A percentile compares a stretch with the other conserved stretches of the same genome.
phyloP scores from a whole-genome alignment of 768 basidiomycete species.

The Trichaptum fuscoviolaceum region DNA sequence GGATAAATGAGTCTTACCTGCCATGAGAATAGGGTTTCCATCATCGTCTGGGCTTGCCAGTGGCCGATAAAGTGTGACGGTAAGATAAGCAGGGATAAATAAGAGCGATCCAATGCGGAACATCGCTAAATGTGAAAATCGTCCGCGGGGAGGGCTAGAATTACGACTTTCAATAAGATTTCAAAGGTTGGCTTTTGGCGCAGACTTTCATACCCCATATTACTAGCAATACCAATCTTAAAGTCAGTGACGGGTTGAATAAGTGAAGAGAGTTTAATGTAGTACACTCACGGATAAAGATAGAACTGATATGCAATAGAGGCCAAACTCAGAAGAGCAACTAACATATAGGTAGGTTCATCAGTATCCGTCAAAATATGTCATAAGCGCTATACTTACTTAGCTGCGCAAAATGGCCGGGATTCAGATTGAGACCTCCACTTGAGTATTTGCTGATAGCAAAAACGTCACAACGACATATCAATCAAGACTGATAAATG shows the following conservation, averaged over 20 bases:
- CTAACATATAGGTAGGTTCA: slow-evolving; percentile 32
- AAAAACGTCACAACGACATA: slow-evolving; percentile 6
- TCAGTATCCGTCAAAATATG: background rate
- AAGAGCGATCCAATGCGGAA: slow-evolving; percentile 82
- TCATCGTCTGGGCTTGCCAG: slow-evolving; percentile 67
- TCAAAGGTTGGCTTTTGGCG: background rate
- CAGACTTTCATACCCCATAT: slow-evolving; percentile 27
- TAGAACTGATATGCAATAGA: slow-evolving; percentile 91
- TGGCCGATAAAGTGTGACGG: slow-evolving; percentile 66
- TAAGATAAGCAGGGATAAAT: slow-evolving; percentile 87
- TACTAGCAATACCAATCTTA: slow-evolving; percentile 17
- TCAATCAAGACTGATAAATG: slow-evolving; percentile 7
- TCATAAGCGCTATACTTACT: slow-evolving; percentile 41
- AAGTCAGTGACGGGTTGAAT: slow-evolving; percentile 3
- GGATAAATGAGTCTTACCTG: slow-evolving; percentile 41
- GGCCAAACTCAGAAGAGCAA: slow-evolving; percentile 90
- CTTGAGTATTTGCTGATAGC: slow-evolving; percentile 60
- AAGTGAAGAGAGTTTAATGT: slow-evolving; percentile 1
- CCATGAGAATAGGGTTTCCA: slow-evolving; percentile 78
- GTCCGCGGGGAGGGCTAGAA: slow-evolving; percentile 68
- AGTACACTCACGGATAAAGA: slow-evolving; percentile 70
- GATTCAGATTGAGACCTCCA: slow-evolving; percentile 89
- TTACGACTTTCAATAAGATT: background rate
- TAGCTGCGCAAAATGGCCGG: slow-evolving; percentile 88
- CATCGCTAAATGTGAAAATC: slow-evolving; percentile 83